Conservation (phyloP, 805 yeast genomes). For the Saccharomycopsis amapae region DNA sequence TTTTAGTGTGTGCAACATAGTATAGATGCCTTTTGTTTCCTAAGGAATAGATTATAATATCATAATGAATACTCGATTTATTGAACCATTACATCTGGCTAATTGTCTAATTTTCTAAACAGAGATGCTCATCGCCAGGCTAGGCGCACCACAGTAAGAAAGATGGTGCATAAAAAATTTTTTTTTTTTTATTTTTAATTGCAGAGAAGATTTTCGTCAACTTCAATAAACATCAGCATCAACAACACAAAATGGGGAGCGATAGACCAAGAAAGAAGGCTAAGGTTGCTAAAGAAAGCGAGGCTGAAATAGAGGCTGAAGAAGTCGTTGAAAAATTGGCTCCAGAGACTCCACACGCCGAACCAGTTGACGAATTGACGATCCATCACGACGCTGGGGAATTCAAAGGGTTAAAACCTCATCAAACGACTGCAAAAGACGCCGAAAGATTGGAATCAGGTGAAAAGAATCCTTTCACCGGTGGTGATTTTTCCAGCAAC, state of each 20-base stretch:
- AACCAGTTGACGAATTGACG: neutral
- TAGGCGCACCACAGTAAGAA: neutral
- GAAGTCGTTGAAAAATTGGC: conserved; percentile 26
- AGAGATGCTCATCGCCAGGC: too few species aligned
- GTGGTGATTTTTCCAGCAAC: conserved; percentile 48
- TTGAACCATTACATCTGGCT: too few species aligned
- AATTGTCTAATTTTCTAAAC: too few species aligned
- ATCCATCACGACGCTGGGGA: conserved; percentile 17
- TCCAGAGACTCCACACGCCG: neutral
- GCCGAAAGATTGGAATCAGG: conserved; percentile 56
- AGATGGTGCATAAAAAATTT: neutral
- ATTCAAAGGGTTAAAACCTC: conserved; percentile 47
- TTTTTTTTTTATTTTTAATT: neutral
- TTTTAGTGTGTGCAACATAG: neutral
- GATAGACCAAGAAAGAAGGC: conserved; percentile 22
- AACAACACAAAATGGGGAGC: conserved; percentile 1
- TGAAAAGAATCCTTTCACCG: conserved; percentile 72
- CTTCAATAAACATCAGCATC: neutral
- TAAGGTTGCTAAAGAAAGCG: conserved; percentile 25
- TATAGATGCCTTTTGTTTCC: neutral
- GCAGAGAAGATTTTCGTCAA: neutral
- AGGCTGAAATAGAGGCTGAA: conserved; percentile 27
- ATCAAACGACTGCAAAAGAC: conserved; percentile 56
- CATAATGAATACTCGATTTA: too few species aligned
- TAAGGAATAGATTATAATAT: neutral